phyloP scores from a whole-genome alignment of 73 alveolate genomes.

The Diophrys appendiculata region DNA sequence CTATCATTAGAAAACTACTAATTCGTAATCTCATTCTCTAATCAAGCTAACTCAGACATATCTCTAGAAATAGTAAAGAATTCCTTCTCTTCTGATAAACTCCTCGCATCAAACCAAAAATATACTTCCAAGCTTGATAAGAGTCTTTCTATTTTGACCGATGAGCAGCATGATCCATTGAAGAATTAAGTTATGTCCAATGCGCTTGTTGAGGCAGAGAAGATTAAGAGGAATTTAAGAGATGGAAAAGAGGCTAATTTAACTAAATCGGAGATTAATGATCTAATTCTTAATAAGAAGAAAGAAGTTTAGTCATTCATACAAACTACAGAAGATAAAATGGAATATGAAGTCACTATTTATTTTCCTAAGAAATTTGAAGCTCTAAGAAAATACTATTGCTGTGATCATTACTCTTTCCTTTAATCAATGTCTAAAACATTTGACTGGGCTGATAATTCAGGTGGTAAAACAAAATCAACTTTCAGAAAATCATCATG shows the following conservation, averaged over 20 bases:
- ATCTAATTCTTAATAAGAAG: not conserved
- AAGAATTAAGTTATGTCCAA: too few species aligned
- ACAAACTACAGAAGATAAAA: conserved; percentile 4
- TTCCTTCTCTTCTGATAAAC: not conserved
- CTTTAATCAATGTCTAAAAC: conserved; percentile 35
- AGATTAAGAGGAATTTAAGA: too few species aligned
- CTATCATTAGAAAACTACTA: not conserved
- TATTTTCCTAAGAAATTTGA: conserved; percentile 56
- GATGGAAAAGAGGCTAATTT: conserved; percentile 18
- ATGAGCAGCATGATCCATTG: not conserved
- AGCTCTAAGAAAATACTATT: conserved; percentile 41
- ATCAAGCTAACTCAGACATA: not conserved
- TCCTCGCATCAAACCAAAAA: not conserved
- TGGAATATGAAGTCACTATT: conserved; percentile 33
- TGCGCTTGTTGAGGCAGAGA: too few species aligned
- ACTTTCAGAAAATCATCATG: conserved; percentile 23
- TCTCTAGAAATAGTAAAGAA: not conserved
- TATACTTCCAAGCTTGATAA: not conserved
- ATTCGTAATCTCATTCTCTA: not conserved
- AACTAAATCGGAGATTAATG: not conserved
- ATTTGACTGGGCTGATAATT: conserved; percentile 22
- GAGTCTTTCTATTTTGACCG: not conserved
- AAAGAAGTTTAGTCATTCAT: not conserved
- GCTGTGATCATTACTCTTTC: conserved; percentile 37
- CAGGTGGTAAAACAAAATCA: conserved; percentile 51